Percentiles rank a stretch among this genome's conserved stretches.
phyloP scores from a whole-genome alignment of 139 green algal genomes.

The Coelastrella sp. region DNA sequence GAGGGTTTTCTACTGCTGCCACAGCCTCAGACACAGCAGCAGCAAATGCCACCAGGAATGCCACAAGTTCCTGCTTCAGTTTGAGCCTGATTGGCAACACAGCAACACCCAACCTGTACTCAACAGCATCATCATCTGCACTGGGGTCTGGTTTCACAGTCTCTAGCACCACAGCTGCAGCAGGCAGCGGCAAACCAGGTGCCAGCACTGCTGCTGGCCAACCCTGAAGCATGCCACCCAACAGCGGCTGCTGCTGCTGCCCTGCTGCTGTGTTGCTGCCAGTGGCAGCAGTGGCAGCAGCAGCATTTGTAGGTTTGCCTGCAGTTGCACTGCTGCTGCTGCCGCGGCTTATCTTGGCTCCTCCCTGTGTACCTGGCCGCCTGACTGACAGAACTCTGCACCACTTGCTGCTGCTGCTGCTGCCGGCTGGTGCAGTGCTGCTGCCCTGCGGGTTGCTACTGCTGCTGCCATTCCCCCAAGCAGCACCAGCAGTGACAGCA shows the following conservation, averaged over 20 bases:
- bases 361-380: constrained; percentile 3
- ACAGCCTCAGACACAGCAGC: constrained; percentile 46
- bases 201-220: constrained; percentile 32
- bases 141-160: constrained; percentile 60
- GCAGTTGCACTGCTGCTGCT: constrained; percentile 2
- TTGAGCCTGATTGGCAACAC: constrained; percentile 65
- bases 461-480: neutral
- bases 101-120: constrained; percentile 64
- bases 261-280: constrained; percentile 1
- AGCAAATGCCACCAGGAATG: constrained; percentile 67
- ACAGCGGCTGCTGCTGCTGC: constrained; percentile 26
- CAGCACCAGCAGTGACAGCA: constrained; percentile 7
- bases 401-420: constrained; percentile 30
- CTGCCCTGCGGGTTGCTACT: neutral
- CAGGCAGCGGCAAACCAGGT: constrained; percentile 35
- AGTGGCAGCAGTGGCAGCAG: neutral
- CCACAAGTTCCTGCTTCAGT: constrained; percentile 73
- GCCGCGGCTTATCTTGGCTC: constrained; percentile 20
- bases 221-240: constrained; percentile 27
- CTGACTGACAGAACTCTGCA: constrained; percentile 40
- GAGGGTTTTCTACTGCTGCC: constrained; percentile 32
- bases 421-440: neutral
- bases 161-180: constrained; percentile 66
- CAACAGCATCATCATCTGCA: constrained; percentile 51
- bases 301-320: neutral